Evolutionary conservation across 2,329 filamentous ascomycete genomes (phyloP).

Genomic region (Colletotrichum liriopes): DNA sequence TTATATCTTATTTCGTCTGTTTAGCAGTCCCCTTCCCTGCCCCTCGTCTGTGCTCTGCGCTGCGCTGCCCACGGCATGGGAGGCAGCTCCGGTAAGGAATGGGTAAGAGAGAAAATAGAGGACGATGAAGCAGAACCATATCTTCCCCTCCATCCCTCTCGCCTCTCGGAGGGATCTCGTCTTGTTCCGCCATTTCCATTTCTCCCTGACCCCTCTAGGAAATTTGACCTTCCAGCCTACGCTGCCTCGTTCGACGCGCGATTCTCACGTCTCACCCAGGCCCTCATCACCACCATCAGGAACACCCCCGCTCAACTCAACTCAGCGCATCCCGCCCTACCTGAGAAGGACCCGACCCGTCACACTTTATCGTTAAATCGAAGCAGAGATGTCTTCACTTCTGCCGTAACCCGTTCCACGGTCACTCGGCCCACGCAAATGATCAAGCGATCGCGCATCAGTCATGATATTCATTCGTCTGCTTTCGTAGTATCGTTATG

Average conservation of each 20-base stretch:
- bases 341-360: neutral
- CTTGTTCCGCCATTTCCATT: neutral
- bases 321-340: neutral
- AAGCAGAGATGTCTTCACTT: neutral
- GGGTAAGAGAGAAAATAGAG: constrained; percentile 19
- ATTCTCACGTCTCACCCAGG: neutral
- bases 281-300: neutral
- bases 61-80: constrained; percentile 47
- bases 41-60: constrained; percentile 55
- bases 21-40: neutral
- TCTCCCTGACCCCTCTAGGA: neutral
- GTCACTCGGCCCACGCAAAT: neutral
- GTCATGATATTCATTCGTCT: constrained; percentile 43
- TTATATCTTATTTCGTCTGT: neutral
- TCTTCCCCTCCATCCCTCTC: constrained; percentile 4
- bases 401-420: neutral
- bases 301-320: neutral
- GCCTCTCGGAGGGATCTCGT: neutral
- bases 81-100: constrained; percentile 26
- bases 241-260: neutral
- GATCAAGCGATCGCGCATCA: constrained; percentile 37
- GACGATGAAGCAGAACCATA: constrained; percentile 17
- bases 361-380: neutral
- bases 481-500: constrained; percentile 39
- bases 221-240: neutral